These are phyloP conservation scores for Nymphaea thermarum DNA, from an alignment of 164 flowering plant genomes.

Conservation along the genomic window DNA sequence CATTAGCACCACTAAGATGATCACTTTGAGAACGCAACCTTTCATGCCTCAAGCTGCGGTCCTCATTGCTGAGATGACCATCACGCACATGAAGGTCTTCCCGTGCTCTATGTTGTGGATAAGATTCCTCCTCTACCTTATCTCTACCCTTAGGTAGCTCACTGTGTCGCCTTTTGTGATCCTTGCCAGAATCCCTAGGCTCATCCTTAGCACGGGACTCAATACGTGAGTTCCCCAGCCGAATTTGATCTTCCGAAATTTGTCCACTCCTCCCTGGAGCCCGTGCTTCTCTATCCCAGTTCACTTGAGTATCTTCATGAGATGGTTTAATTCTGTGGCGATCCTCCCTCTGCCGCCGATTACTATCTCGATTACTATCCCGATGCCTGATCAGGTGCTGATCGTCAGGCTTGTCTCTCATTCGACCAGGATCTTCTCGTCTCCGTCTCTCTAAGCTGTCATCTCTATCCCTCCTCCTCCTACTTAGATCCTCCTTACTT, in stretches of 20 bases:
- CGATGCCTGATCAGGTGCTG: conserved; percentile 45
- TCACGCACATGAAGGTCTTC: conserved; percentile 54
- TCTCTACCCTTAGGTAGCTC: conserved; percentile 59
- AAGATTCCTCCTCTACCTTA: conserved; percentile 39
- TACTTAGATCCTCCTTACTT: conserved; percentile 36
- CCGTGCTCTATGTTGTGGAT: conserved; percentile 45
- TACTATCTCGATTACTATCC: conserved; percentile 30
- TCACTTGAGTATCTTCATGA: conserved; percentile 42
- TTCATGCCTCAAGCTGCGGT: conserved; percentile 55
- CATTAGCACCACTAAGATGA: conserved; percentile 25
- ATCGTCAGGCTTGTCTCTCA: conserved; percentile 50
- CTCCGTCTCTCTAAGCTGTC: conserved; percentile 46
- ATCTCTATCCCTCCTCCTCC: conserved; percentile 72
- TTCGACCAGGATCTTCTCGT: conserved; percentile 50
- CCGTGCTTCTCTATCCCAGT: conserved; percentile 56
- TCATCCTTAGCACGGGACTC: conserved; percentile 34
- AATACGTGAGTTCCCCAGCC: conserved; percentile 37
- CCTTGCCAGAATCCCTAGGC: conserved; percentile 46
- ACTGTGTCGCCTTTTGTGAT: conserved; percentile 33
- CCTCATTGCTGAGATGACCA: conserved; percentile 33
- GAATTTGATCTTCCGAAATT: conserved; percentile 45
- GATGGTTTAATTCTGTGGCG: conserved; percentile 42
- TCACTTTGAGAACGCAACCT: conserved; percentile 43
- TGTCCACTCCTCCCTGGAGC: conserved; percentile 38
- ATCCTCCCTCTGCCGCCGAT: conserved; percentile 52